Base-by-base conservation (phyloP, 2,329 filamentous ascomycete genomes). In the Fusarium mangiferae region DNA sequence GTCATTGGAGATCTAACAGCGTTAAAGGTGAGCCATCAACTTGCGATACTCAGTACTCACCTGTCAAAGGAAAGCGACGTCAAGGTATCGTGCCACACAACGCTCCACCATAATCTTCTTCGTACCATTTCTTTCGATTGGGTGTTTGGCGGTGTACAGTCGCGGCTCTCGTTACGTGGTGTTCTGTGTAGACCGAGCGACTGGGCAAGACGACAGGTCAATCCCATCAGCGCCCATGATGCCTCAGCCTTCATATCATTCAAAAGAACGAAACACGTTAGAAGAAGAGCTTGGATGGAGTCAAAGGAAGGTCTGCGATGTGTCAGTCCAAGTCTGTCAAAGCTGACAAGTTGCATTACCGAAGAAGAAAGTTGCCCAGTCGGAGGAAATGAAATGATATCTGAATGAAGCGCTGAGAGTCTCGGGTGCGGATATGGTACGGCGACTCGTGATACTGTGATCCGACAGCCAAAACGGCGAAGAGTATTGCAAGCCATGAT, bases 191-290 rank as follows among this genome's bases (percentile, higher is more conserved):
- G 82, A 9, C 90, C 90, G 4, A 92, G 83, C 1, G 90, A 91
- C 77, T 92, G 90, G 0, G 90, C 90, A n/a, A 92, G 84, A 33
- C 90, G 86, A 69, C 90, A 91, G 0, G 90, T 91, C 49, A 92
- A 85, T 2, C 90, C 90, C 57, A 91, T 86, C 60, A 92, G 79
- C 0, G 90, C 90, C 90, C 90, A 92, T 1, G 90, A 91, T 1
- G 89, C 90, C 76, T 92, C 90, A 3, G 90, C 90, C 77, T 92
- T 92, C 90, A 92, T 92, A 67, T 92, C 90, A 73, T 92, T 92
- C 33, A 91, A 82, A 5, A 92, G 83, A 6, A 91, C 90, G 70
- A 92, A 91, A 36, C 89, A 87, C 8, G 89, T 89, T 48, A 92
- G 85, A 3, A 92, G 82, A 45, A 92, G 81, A 2, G 90, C 90